Evolutionary conservation across 2,329 filamentous ascomycete genomes (phyloP).

Genomic region (Eutypella sp.): DNA sequence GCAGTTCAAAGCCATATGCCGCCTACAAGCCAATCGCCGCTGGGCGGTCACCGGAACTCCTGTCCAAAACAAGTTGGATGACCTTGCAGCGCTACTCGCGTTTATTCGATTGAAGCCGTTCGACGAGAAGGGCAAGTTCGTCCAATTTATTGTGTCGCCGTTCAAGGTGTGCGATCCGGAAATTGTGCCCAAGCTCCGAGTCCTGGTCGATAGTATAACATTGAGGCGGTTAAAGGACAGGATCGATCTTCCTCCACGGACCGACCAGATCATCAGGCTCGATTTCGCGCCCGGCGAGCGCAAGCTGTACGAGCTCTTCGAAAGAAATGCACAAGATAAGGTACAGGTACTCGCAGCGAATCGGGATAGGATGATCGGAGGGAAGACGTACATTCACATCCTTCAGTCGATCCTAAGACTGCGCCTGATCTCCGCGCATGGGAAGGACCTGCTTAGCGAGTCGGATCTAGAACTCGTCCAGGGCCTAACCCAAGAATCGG

Average conservation of each 20-base stretch:
- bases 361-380: conserved; percentile 64
- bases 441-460: conserved; percentile 81
- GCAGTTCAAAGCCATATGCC: conserved; percentile 80
- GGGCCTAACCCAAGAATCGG: conserved; percentile 75
- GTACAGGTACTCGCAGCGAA: conserved; percentile 67
- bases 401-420: conserved; percentile 86
- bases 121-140: conserved; percentile 70
- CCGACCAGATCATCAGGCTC: conserved; percentile 68
- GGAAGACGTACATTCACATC: conserved; percentile 89
- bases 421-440: conserved; percentile 86
- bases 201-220: conserved; percentile 92
- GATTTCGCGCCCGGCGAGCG: conserved; percentile 72
- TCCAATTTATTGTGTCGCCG: conserved; percentile 72
- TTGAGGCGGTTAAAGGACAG: conserved; percentile 87
- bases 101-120: conserved; percentile 85
- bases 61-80: conserved; percentile 88
- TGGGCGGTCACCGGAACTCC: conserved; percentile 98
- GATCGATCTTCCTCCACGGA: conserved; percentile 72
- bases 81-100: conserved; percentile 79
- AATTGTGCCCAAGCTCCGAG: conserved; percentile 77
- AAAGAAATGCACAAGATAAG: conserved; percentile 72
- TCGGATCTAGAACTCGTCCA: conserved; percentile 77
- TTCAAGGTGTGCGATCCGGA: conserved; percentile 84
- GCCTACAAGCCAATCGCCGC: conserved; percentile 71
- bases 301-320: conserved; percentile 78